Percentiles rank a stretch among this genome's conserved stretches.
Evolutionary conservation across 805 yeast genomes (phyloP).

Genomic region (Saturnispora ahearnii): DNA sequence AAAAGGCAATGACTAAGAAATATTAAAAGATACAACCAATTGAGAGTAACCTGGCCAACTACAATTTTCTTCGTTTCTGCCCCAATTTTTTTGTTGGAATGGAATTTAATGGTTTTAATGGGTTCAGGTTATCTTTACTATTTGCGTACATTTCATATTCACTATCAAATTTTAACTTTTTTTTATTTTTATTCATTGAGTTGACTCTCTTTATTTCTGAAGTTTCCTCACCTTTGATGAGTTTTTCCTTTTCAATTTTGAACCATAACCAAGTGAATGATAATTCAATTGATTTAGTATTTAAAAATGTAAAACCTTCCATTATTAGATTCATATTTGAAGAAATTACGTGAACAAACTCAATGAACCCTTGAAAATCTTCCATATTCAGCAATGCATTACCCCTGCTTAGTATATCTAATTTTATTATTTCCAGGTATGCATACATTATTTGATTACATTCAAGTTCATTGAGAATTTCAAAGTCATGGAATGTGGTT

Average conservation of each 20-base stretch:
- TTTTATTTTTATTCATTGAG: neutral
- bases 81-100: too few relatives aligned
- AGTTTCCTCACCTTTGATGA: neutral
- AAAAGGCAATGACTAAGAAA: too few relatives aligned
- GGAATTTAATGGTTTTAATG: too few relatives aligned
- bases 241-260: neutral
- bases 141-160: too few relatives aligned
- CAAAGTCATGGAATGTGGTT: neutral
- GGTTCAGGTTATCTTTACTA: too few relatives aligned
- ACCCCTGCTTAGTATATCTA: neutral
- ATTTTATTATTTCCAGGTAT: neutral
- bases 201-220: neutral
- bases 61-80: too few relatives aligned
- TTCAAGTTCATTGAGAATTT: neutral
- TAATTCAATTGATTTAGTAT: neutral
- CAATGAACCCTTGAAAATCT: neutral
- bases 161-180: neutral
- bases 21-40: too few relatives aligned
- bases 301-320: neutral
- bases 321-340: neutral
- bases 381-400: neutral
- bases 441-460: neutral
- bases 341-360: neutral
- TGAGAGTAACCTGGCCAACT: too few relatives aligned
- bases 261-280: neutral